Percentiles rank a stretch among this genome's conserved stretches.
Conservation (phyloP, 1,139 yeast genomes). For the Diutina neorugosa region DNA sequence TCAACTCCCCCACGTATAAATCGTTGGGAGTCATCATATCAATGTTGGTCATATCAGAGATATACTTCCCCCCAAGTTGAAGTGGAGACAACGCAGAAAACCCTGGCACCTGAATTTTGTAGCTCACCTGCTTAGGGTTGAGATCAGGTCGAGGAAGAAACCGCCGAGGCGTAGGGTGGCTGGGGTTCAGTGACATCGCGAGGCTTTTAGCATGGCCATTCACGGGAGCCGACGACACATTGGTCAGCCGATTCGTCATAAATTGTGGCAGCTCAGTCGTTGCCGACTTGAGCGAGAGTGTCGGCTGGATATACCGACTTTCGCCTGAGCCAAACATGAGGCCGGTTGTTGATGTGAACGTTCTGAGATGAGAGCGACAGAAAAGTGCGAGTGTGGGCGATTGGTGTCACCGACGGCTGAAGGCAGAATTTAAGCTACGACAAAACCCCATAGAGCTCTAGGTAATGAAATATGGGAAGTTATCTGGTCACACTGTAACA, state of each 20-base stretch:
- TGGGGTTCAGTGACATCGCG: neutral
- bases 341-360: neutral
- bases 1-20: conserved; percentile 26
- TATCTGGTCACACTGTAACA: no score
- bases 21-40: conserved; percentile 36
- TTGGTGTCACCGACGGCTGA: no score
- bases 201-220: neutral
- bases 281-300: neutral
- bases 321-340: neutral
- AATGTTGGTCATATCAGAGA: conserved; percentile 31
- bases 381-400: neutral
- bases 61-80: conserved; percentile 31
- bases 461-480: no score
- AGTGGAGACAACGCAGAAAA: conserved; percentile 32
- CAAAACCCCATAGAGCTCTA: no score
- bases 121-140: conserved; percentile 30
- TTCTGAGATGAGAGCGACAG: neutral
- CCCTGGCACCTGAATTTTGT: conserved; percentile 33
- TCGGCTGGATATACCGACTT: neutral
- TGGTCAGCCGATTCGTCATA: neutral
- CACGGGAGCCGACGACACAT: neutral
- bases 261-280: conserved; percentile 1
- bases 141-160: conserved; percentile 25
- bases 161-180: conserved; percentile 9
- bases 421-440: no score